A percentile compares a stretch with the other conserved stretches of the same genome.
Evolutionary conservation across 1,284 basidiomycete genomes (phyloP).

Genomic region (Ceratobasidium sp.): DNA sequence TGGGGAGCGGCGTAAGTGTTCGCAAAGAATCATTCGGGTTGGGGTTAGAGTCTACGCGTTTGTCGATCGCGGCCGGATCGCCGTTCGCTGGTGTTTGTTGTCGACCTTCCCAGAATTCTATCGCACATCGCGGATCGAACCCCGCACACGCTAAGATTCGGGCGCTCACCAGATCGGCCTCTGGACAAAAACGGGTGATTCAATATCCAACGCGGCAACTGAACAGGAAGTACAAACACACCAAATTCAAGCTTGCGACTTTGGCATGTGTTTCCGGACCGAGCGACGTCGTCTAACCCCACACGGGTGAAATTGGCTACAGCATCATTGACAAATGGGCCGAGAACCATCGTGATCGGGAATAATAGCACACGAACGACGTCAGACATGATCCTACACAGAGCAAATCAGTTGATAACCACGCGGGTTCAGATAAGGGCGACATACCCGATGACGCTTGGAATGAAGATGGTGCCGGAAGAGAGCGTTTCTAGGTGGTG

Average conservation of each 20-base stretch:
- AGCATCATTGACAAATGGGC: slow-evolving; percentile 90
- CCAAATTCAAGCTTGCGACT: slow-evolving; percentile 49
- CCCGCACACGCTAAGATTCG: slow-evolving; percentile 87
- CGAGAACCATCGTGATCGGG: slow-evolving; percentile 86
- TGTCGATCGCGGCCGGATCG: background rate
- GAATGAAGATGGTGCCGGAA: slow-evolving; percentile 79
- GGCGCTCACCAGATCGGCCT: slow-evolving; percentile 87
- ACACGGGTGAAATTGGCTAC: slow-evolving; percentile 79
- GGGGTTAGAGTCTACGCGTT: background rate
- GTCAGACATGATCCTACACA: slow-evolving; percentile 65
- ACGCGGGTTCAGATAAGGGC: background rate
- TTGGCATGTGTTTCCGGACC: slow-evolving; percentile 51
- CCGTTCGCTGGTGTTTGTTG: slow-evolving; percentile 48
- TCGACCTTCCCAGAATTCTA: slow-evolving; percentile 74
- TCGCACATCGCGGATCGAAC: slow-evolving; percentile 77
- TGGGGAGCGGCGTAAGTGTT: slow-evolving; percentile 23
- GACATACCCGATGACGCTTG: slow-evolving; percentile 68
- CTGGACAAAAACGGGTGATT: slow-evolving; percentile 60
- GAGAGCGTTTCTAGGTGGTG: slow-evolving; percentile 91
- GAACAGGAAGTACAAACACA: background rate
- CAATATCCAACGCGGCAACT: slow-evolving; percentile 75
- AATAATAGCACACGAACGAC: slow-evolving; percentile 78
- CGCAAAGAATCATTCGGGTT: slow-evolving; percentile 43
- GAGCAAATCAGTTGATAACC: too few relatives aligned
- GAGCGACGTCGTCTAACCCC: slow-evolving; percentile 74